Evolutionary conservation across 257 asterid genomes (phyloP), one percentile per base, ranked within the genome.

Genomic region (Solanum raphanifolium): DNA sequence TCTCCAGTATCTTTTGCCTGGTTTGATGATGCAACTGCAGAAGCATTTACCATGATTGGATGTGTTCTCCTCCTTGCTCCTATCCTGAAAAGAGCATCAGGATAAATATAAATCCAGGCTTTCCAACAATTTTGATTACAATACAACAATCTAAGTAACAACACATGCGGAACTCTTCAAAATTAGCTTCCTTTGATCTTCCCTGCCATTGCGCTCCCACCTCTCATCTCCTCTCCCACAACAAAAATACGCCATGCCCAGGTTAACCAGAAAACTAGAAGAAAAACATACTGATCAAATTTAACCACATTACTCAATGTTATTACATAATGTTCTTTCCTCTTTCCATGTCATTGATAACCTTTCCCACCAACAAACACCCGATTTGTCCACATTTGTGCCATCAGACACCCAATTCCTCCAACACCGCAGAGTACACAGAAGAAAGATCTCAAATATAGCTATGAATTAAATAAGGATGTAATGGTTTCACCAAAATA

Each of bases 21-120:
- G 23, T 69, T 43, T 35, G 55, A 60, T 20, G 41, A 60, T 13
- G 90, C 43, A 87, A 84, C 89, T 25, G 86, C 85, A 79, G 83
- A 43, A 84, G 85, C 94, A 66, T 88, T 89, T 75, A 43, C 86
- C 83, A 7, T 43, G 83, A 82, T 78, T 25, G 83, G 83, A n/a
- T 86, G 88, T 29, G 66, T 72, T 88, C 89, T 89, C 90, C 90
- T 91, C 78, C 90, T 93, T 25, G 83, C 90, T 39, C 85, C 94
- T 92, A 93, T 92, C 90, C 96, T 93, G 93, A 86, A 84, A 84
- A 88, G 84, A 41, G 60, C 62, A 41, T 15, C 27, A 76, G 34
- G 58, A 76, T 48, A 87, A 87, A 88, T 68, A 46, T 55, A 86
- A 82, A 88, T 78, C 65, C 84, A 25, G 65, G 46, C 38, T n/a